phyloP scores from a whole-genome alignment of 2,329 filamentous ascomycete species.

The Trichoderma oligosporum region DNA sequence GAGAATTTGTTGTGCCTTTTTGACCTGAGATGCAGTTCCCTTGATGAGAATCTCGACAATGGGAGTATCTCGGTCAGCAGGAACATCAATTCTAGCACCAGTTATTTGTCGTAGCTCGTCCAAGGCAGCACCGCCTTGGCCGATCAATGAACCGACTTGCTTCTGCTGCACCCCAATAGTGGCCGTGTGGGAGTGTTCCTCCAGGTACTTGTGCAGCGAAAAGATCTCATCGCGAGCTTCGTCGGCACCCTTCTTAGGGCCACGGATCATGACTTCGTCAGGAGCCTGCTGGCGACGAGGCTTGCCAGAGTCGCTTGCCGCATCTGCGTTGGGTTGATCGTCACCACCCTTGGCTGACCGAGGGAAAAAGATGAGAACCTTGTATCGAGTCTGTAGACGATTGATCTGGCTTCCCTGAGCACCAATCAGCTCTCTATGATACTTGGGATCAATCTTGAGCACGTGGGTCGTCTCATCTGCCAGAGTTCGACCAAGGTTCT shows the following conservation, averaged over 20 bases:
- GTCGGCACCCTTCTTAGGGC: constrained; percentile 89
- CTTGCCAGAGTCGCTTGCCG: constrained; percentile 63
- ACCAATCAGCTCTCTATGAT: constrained; percentile 90
- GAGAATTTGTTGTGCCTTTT: constrained; percentile 85
- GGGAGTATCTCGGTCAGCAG: constrained; percentile 69
- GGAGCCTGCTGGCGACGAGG: constrained; percentile 68
- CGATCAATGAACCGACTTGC: constrained; percentile 91
- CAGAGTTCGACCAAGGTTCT: constrained; percentile 71
- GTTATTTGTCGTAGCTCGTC: constrained; percentile 82
- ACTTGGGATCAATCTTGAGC: constrained; percentile 89
- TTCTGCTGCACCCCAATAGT: constrained; percentile 83
- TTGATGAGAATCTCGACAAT: constrained; percentile 85
- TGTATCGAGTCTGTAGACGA: constrained; percentile 86
- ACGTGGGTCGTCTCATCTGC: constrained; percentile 86
- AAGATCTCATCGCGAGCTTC: constrained; percentile 88
- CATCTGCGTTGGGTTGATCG: constrained; percentile 67
- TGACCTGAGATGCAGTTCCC: constrained; percentile 86
- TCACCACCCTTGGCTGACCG: constrained; percentile 61
- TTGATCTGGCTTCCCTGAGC: constrained; percentile 84
- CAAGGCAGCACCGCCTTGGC: constrained; percentile 83
- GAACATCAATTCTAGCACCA: constrained; percentile 88
- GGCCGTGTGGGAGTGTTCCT: constrained; percentile 79
- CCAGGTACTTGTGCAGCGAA: constrained; percentile 80
- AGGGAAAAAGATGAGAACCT: constrained; percentile 94
- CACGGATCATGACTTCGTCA: constrained; percentile 87